These are phyloP conservation scores for Metschnikowia noctiluminum DNA, from an alignment of 805 yeast species.

Conservation along the genomic window DNA sequence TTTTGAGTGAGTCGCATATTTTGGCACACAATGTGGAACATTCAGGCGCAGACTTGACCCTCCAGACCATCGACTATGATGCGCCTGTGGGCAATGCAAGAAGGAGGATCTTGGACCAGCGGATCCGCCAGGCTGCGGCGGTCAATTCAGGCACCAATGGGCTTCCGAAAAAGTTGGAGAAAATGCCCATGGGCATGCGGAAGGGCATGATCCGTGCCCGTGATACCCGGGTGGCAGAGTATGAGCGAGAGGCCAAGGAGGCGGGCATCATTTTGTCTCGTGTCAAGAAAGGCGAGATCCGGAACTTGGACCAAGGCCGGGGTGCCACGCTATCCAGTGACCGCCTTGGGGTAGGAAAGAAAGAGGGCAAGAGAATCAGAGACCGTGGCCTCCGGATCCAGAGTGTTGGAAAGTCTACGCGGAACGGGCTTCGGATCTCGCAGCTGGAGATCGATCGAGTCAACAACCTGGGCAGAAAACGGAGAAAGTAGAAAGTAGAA, in stretches of 20 bases:
- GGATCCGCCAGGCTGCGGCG: conserved; percentile 47
- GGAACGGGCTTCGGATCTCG: conserved; percentile 73
- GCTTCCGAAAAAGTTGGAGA: conserved; percentile 50
- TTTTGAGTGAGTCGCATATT: conserved; percentile 70
- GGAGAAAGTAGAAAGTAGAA: conserved; percentile 3
- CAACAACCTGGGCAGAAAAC: conserved; percentile 15
- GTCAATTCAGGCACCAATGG: conserved; percentile 45
- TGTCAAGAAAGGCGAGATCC: conserved; percentile 61
- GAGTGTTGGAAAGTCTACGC: conserved; percentile 71
- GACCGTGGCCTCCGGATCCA: conserved; percentile 78
- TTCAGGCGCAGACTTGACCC: conserved; percentile 68
- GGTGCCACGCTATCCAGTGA: conserved; percentile 51
- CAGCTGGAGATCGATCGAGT: conserved; percentile 59
- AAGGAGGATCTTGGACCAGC: conserved; percentile 56
- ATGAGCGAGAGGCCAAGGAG: conserved; percentile 76
- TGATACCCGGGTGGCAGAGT: conserved; percentile 47
- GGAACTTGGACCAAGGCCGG: conserved; percentile 52
- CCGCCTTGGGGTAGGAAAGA: conserved; percentile 47
- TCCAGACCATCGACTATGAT: conserved; percentile 58
- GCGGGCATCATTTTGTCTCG: conserved; percentile 87
- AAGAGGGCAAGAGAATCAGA: conserved; percentile 43
- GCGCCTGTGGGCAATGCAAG: conserved; percentile 69
- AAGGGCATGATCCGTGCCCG: conserved; percentile 74
- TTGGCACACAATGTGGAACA: conserved; percentile 39
- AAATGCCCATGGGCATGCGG: conserved; percentile 85